Evolutionary conservation across 306 rosid genomes (phyloP).

Genomic region (Quillaja saponaria): DNA sequence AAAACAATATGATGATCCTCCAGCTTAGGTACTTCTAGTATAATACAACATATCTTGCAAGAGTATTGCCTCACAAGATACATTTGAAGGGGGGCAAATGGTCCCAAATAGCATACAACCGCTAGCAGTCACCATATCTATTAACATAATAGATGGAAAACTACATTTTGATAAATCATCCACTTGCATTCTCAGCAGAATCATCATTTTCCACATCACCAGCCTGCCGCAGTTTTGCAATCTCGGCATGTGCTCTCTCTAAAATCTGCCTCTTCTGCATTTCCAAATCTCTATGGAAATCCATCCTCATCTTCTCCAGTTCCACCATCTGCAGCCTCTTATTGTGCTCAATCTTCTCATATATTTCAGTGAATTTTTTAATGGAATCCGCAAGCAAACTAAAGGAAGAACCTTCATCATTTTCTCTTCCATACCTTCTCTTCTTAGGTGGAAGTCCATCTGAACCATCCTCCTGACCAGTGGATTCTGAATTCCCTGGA

Average conservation of each 20-base stretch:
- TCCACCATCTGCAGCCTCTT: conserved; percentile 76
- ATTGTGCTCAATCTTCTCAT: conserved; percentile 71
- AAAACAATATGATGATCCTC: conserved; percentile 17
- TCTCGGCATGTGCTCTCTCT: conserved; percentile 72
- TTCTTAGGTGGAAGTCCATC: conserved; percentile 66
- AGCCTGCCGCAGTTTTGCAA: conserved; percentile 53
- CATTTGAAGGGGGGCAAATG: conserved; percentile 28
- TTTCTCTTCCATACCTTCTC: conserved; percentile 49
- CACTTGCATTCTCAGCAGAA: conserved; percentile 54
- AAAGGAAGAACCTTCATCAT: conserved; percentile 52
- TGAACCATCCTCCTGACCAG: conserved; percentile 48
- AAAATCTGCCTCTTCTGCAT: conserved; percentile 68
- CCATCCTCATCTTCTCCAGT: conserved; percentile 90
- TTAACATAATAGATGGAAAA: conserved; percentile 33
- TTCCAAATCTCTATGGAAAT: conserved; percentile 71
- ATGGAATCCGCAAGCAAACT: conserved; percentile 78
- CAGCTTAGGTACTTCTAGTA: conserved; percentile 22
- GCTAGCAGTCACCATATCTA: conserved; percentile 38
- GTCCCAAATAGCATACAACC: conserved; percentile 42
- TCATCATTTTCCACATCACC: conserved; percentile 59
- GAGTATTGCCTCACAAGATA: conserved; percentile 41
- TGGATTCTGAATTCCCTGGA: conserved; percentile 66
- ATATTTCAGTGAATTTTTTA: conserved; percentile 66
- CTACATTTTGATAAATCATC: conserved; percentile 34
- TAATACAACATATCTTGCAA: conserved; percentile 39